Conservation (phyloP, 2,329 filamentous ascomycete species). For the Penicillium sp. region DNA sequence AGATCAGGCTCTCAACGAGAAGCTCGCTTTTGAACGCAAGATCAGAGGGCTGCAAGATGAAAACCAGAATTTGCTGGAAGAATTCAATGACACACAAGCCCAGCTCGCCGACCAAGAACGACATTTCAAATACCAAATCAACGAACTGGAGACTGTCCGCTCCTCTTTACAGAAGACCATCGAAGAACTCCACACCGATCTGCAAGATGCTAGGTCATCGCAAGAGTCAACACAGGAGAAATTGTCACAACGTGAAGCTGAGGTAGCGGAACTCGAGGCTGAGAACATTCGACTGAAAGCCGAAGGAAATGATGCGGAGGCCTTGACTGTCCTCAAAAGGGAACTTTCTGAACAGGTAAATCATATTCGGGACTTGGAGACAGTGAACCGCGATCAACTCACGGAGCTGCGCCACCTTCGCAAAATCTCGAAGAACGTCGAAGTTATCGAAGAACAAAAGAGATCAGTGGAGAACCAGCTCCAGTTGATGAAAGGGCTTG, state of each 20-base stretch:
- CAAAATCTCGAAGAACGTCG: conserved; percentile 78
- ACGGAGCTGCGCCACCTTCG: conserved; percentile 77
- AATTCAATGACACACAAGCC: conserved; percentile 76
- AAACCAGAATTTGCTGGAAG: conserved; percentile 70
- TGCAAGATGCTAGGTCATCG: conserved; percentile 55
- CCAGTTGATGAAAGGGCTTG: conserved; percentile 67
- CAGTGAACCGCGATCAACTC: conserved; percentile 72
- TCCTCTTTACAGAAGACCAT: conserved; percentile 55
- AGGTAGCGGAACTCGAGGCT: conserved; percentile 72
- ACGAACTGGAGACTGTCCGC: conserved; percentile 60
- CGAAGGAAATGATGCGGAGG: conserved; percentile 81
- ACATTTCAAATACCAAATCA: conserved; percentile 57
- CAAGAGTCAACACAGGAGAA: conserved; percentile 62
- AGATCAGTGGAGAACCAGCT: conserved; percentile 72
- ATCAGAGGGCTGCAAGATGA: conserved; percentile 61
- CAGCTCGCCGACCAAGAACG: conserved; percentile 66
- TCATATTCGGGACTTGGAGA: conserved; percentile 83
- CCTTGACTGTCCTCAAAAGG: conserved; percentile 75
- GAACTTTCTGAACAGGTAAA: conserved; percentile 87
- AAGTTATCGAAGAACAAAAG: conserved; percentile 95
- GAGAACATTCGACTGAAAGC: conserved; percentile 81
- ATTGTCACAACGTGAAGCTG: conserved; percentile 64
- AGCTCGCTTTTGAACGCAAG: conserved; percentile 53
- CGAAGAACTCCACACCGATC: conserved; percentile 49
- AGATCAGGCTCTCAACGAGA: conserved; percentile 54